Conservation (phyloP, 2,329 filamentous ascomycete genomes). For the Myrmaecium sp. region DNA sequence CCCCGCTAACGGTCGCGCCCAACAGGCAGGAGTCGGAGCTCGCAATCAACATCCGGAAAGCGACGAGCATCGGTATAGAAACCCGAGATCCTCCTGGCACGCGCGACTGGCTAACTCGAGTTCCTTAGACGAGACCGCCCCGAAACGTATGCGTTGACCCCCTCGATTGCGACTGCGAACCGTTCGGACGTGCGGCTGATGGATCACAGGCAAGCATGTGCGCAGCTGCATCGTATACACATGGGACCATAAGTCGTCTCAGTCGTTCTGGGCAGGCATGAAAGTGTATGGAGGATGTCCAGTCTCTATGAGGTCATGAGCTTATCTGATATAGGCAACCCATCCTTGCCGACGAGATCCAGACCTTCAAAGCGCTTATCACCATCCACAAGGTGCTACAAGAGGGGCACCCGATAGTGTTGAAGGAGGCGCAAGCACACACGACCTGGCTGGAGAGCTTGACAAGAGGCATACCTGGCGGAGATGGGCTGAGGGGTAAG, state of each 20-base stretch:
- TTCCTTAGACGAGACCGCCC: slow-evolving; percentile 42
- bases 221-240: slow-evolving; percentile 96
- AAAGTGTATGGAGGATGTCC: slow-evolving; percentile 96
- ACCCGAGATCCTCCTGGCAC: slow-evolving; percentile 6
- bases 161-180: slow-evolving; percentile 3
- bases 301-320: neutral
- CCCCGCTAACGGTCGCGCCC: slow-evolving; percentile 3
- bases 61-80: slow-evolving; percentile 43
- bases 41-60: slow-evolving; percentile 50
- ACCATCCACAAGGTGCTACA: slow-evolving; percentile 96
- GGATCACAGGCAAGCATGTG: slow-evolving; percentile 63
- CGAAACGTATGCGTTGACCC: slow-evolving; percentile 37
- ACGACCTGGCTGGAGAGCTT: slow-evolving; percentile 84
- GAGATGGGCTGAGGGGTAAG: slow-evolving; percentile 65
- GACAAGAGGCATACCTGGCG: slow-evolving; percentile 56
- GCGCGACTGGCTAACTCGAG: slow-evolving; percentile 8
- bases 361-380: slow-evolving; percentile 97
- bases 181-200: too few relatives aligned
- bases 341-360: slow-evolving; percentile 94
- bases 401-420: slow-evolving; percentile 76
- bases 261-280: slow-evolving; percentile 93
- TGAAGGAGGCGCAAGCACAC: slow-evolving; percentile 81
- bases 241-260: slow-evolving; percentile 94
- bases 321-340: slow-evolving; percentile 48
- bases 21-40: slow-evolving; percentile 44